Conservation (phyloP, 179 eudicot genomes). For the Pouteria campechiana region DNA sequence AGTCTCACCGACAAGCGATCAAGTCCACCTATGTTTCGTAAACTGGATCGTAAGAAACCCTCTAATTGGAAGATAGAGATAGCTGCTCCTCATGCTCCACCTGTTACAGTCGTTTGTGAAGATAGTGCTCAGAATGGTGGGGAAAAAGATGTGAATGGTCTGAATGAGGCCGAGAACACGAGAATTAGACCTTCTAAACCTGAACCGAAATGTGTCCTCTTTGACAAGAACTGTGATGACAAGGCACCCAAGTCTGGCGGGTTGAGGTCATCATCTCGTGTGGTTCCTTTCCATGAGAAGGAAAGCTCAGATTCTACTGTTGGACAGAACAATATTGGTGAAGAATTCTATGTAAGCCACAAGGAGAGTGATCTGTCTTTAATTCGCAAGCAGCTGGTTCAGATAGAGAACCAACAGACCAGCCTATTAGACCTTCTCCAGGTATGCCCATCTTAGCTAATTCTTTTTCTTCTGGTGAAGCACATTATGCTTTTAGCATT, state of each 20-base stretch:
- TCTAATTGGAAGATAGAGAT: conserved; percentile 26
- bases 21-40: conserved; percentile 45
- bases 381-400: conserved; percentile 73
- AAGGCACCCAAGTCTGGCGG: conserved; percentile 16
- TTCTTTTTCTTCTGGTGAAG: background rate
- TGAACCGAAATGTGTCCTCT: conserved; percentile 27
- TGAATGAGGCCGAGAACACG: conserved; percentile 13
- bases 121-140: conserved; percentile 13
- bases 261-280: conserved; percentile 26
- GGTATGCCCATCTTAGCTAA: conserved; percentile 41
- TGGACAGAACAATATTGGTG: conserved; percentile 23
- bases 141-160: conserved; percentile 5
- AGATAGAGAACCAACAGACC: conserved; percentile 80
- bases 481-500: too few species aligned
- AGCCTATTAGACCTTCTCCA: conserved; percentile 58
- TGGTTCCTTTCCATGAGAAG: conserved; percentile 29
- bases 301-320: conserved; percentile 11
- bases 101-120: conserved; percentile 19
- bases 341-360: conserved; percentile 28
- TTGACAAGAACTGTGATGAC: conserved; percentile 24
- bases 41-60: conserved; percentile 49
- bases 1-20: conserved; percentile 34
- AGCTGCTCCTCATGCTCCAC: conserved; percentile 20
- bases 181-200: conserved; percentile 15
- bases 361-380: conserved; percentile 50